Evolutionary conservation across 106 monocot species (phyloP).

Genomic region (Cymbidium sinense): DNA sequence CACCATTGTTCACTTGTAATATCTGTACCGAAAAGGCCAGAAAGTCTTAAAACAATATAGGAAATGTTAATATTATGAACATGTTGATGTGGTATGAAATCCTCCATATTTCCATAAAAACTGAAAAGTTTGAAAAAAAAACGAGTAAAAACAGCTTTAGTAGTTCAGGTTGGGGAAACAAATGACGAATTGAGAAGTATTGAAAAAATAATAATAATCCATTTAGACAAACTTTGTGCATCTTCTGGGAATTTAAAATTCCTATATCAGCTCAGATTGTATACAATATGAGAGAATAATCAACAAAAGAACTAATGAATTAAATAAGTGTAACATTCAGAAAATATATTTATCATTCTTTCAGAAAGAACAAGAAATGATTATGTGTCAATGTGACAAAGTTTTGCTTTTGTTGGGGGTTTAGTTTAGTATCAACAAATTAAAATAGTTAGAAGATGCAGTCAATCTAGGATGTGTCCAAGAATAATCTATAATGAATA

Average conservation of each 20-base stretch:
- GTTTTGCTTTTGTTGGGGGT: not conserved
- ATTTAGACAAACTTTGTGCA: not conserved
- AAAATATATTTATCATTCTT: not conserved
- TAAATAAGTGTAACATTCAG: not conserved
- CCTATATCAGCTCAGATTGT: not conserved
- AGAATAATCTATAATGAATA: not conserved
- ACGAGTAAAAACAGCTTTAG: not conserved
- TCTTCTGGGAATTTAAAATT: not conserved
- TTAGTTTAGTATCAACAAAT: not conserved
- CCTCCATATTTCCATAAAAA: not conserved
- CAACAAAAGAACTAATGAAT: not conserved
- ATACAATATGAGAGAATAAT: not conserved
- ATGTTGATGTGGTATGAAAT: not conserved
- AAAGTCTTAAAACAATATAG: constrained; percentile 1
- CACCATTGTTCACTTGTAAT: constrained; percentile 81
- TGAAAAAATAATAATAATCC: not conserved
- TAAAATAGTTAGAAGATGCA: not conserved
- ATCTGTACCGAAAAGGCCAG: constrained; percentile 44
- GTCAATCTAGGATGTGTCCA: not conserved
- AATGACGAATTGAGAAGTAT: not conserved
- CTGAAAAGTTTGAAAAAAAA: not conserved
- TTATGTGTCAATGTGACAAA: not conserved
- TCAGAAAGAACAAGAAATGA: not conserved
- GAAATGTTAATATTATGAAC: not conserved
- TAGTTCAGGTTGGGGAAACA: not conserved